Evolutionary conservation across 441 rosid genomes (phyloP).

Genomic region (Erodium chrysanthum): DNA sequence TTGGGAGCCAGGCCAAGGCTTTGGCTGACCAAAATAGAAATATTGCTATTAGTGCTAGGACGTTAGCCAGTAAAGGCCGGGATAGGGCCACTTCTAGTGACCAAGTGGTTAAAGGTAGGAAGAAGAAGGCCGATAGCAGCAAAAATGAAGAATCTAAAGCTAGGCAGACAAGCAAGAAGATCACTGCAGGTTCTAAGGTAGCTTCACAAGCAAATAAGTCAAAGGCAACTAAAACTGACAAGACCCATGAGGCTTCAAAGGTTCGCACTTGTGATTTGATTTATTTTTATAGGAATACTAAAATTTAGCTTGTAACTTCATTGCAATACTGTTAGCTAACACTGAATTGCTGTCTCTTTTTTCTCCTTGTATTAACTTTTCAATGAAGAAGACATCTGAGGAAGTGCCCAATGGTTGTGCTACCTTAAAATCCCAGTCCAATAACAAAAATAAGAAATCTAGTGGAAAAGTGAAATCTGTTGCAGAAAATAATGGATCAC

Average conservation of each 20-base stretch:
- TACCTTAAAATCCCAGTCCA: slow-evolving; percentile 1
- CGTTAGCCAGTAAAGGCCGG: slow-evolving; percentile 25
- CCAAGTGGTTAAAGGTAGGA: slow-evolving; percentile 25
- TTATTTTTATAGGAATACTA: slow-evolving; percentile 3
- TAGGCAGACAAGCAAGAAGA: slow-evolving; percentile 28
- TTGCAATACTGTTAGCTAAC: background rate
- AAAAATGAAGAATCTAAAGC: background rate
- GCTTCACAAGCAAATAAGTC: slow-evolving; percentile 23
- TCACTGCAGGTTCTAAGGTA: slow-evolving; percentile 19
- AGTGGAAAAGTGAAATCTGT: background rate
- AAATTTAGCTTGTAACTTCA: slow-evolving; percentile 5
- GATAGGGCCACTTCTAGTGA: slow-evolving; percentile 22
- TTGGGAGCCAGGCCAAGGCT: slow-evolving; percentile 32
- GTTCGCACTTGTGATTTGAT: slow-evolving; percentile 23
- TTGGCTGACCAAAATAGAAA: slow-evolving; percentile 3
- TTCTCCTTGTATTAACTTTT: slow-evolving; percentile 18
- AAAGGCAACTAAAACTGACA: slow-evolving; percentile 19
- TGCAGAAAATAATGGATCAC: background rate
- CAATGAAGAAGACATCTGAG: slow-evolving; percentile 18
- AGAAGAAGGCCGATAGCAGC: slow-evolving; percentile 17
- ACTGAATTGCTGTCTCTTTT: background rate
- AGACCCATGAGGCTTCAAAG: slow-evolving; percentile 29
- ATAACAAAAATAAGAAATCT: background rate
- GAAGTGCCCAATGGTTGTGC: slow-evolving; percentile 29
- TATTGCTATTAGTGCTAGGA: background rate